A percentile compares a stretch with the other conserved stretches of the same genome.
These are phyloP conservation scores for Lyophyllum shimeji DNA, from an alignment of 768 basidiomycete species.

Conservation along the genomic window DNA sequence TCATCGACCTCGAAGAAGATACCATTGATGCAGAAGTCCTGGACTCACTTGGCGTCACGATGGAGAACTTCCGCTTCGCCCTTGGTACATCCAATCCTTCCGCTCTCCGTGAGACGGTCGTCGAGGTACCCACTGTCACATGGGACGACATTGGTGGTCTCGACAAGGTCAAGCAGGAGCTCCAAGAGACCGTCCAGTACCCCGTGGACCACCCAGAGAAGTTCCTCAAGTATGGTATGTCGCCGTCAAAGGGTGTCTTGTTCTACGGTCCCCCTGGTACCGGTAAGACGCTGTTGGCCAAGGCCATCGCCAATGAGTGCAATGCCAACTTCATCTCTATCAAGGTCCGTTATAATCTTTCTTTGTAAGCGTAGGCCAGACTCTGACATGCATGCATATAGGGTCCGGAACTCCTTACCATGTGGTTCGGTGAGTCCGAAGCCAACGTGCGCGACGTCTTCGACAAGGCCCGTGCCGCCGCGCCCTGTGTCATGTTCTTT, in stretches of 20 bases:
- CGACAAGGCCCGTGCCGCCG: constrained; percentile 98
- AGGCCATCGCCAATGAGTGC: constrained; percentile 99
- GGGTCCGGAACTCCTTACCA: constrained; percentile 96
- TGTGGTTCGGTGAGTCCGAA: constrained; percentile 99
- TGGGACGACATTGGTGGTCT: constrained; percentile 99
- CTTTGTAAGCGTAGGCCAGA: neutral
- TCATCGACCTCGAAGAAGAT: constrained; percentile 94
- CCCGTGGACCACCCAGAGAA: constrained; percentile 99
- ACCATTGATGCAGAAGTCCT: constrained; percentile 99
- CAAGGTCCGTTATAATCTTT: constrained; percentile 55
- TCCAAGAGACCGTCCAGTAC: constrained; percentile 99
- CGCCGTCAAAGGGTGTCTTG: constrained; percentile 97
- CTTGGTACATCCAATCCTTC: constrained; percentile 97
- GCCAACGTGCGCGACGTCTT: constrained; percentile 99
- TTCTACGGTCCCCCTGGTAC: constrained; percentile 99
- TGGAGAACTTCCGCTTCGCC: constrained; percentile 99
- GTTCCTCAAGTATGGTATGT: constrained; percentile 99
- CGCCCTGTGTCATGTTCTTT: constrained; percentile 99
- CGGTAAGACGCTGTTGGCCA: constrained; percentile 98
- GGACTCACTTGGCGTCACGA: constrained; percentile 97
- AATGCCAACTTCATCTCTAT: constrained; percentile 99
- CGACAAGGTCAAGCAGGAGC: constrained; percentile 98
- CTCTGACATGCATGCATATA: constrained; percentile 26
- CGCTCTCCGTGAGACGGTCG: constrained; percentile 97
- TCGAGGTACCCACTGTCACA: constrained; percentile 97